A percentile compares a stretch with the other conserved stretches of the same genome.
Conservation (phyloP, 306 rosid genomes). For the Alnus rubra region DNA sequence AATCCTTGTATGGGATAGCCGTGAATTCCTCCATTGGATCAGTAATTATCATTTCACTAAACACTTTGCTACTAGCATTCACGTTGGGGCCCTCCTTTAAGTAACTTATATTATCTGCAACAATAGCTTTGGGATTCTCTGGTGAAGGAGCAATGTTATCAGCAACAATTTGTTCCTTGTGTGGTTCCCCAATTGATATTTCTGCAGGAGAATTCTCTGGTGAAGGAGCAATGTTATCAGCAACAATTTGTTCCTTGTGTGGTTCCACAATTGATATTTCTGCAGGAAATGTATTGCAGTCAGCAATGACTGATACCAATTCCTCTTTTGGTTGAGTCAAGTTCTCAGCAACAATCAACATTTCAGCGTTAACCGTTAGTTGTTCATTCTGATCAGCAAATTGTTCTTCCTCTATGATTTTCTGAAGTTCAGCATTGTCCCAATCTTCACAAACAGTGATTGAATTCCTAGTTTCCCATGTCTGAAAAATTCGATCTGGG, state of each 20-base stretch:
- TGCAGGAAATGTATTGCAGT: slow-evolving; percentile 16
- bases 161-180: slow-evolving; percentile 19
- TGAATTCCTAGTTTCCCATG: slow-evolving; percentile 64
- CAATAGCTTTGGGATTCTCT: slow-evolving; percentile 38
- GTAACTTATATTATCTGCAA: slow-evolving; percentile 40
- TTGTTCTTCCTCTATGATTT: slow-evolving; percentile 58
- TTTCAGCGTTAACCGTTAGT: slow-evolving; percentile 20
- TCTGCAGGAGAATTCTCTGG: slow-evolving; percentile 27
- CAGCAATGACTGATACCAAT: slow-evolving; percentile 19
- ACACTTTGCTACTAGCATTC: slow-evolving; percentile 13
- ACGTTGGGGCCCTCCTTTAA: slow-evolving; percentile 16
- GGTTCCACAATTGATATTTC: slow-evolving; percentile 32
- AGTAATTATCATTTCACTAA: slow-evolving; percentile 12
- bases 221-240: slow-evolving; percentile 22
- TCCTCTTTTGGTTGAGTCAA: slow-evolving; percentile 33
- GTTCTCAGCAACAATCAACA: slow-evolving; percentile 32
- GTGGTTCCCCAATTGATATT: slow-evolving; percentile 29
- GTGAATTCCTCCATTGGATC: slow-evolving; percentile 11
- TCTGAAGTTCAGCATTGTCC: slow-evolving; percentile 68
- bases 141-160: slow-evolving; percentile 21
- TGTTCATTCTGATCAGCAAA: slow-evolving; percentile 28
- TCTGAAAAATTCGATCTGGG: slow-evolving; percentile 52
- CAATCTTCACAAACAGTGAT: slow-evolving; percentile 72
- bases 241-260: slow-evolving; percentile 20
- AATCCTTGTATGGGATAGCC: background rate